Evolutionary conservation across 129 eudicot species (phyloP), one percentile per base, ranked within the genome.

Genomic region (Sambucus nigra): DNA sequence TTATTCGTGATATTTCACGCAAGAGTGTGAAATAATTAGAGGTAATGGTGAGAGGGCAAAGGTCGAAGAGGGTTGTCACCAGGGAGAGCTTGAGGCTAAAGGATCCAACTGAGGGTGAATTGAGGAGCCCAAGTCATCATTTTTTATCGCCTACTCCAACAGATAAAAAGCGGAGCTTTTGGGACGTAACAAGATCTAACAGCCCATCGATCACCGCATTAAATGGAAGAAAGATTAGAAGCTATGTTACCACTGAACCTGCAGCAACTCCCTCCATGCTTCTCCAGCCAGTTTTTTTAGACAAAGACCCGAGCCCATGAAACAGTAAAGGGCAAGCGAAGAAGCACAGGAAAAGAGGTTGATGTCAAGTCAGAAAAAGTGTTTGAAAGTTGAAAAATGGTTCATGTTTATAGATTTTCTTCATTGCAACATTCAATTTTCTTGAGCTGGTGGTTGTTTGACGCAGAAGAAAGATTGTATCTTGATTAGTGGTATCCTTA

Each of bases 211-310:
- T 78, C 58, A 63, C 71, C 47, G 61, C 88, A 7, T 20, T 77
- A 42, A 73, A 82, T 57, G 92, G 84, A 52, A 78, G 92, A 56
- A 78, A 86, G 68, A 86, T 92, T 5, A 67, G 81, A 72, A 86
- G 87, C 69, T 84, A 86, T 65, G 71, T 78, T 57, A 53, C 21
- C 56, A 58, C 39, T 59, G 91, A 74, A 50, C 53, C 77, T 48
- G 59, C 68, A 60, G 75, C 73, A 49, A 79, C 80, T 44, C 77
- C 78, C 24, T 86, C 95, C 0, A 81, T 86, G 92, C 92, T 86
- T 60, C 95, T 75, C 64, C 95, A 86, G 95, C 94, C 24, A 89
- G 94, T 49, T 85, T 85, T 77, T 71, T 89, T 51, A 80, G 89
- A 13, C 88, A 77, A 63, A 80, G 67, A 54, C 69, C 66, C 1